A percentile compares a stretch with the other conserved stretches of the same genome.
phyloP scores from a whole-genome alignment of 805 yeast species.

The Spathaspora girioi region DNA sequence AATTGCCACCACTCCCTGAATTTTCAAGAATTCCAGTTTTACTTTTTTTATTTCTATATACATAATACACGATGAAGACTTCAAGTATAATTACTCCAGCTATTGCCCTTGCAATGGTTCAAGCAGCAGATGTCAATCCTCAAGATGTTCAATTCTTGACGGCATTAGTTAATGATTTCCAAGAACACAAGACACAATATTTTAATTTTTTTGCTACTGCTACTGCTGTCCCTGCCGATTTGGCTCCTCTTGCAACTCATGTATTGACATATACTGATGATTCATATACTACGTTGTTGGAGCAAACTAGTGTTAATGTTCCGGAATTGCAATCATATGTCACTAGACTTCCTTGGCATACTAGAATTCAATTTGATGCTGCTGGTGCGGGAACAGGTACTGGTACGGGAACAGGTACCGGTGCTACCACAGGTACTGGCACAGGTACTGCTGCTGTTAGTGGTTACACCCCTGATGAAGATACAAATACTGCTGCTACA shows the following conservation, averaged over 20 bases:
- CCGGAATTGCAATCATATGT: conserved; percentile 24
- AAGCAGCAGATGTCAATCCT: conserved; percentile 16
- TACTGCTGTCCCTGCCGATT: conserved; percentile 20
- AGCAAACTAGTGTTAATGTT: conserved; percentile 20
- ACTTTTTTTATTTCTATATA: background rate
- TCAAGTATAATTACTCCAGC: conserved; percentile 9
- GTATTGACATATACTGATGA: conserved; percentile 33
- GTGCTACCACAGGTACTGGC: background rate
- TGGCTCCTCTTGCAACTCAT: conserved; percentile 24
- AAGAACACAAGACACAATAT: conserved; percentile 22
- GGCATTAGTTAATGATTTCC: conserved; percentile 33
- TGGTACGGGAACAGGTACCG: background rate
- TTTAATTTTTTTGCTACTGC: conserved; percentile 25
- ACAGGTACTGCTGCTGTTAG: background rate
- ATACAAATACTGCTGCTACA: background rate
- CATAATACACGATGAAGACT: conserved; percentile 15
- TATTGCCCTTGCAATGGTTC: conserved; percentile 10
- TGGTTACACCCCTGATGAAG: background rate
- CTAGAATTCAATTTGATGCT: conserved; percentile 16
- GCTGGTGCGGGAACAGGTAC: conserved; percentile 4
- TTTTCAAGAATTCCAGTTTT: background rate
- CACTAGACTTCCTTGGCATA: conserved; percentile 37
- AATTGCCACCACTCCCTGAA: background rate
- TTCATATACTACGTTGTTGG: conserved; percentile 34
- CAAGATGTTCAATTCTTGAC: conserved; percentile 29